phyloP scores from a whole-genome alignment of 2,329 filamentous ascomycete species.

The Hirsutella rhossiliensis region DNA sequence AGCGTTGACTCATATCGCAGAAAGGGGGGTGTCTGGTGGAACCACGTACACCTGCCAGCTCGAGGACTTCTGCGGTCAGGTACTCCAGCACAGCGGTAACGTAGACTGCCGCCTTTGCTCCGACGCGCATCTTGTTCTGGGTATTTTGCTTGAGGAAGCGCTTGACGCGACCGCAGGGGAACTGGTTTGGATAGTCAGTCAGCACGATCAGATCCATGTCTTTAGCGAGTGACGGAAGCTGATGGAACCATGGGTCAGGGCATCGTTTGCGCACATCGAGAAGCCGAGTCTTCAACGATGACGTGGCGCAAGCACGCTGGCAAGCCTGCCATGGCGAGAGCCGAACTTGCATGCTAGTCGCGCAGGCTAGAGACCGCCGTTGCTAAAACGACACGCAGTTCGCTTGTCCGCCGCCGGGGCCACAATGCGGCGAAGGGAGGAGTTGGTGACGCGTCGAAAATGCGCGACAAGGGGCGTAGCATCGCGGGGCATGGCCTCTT shows the following conservation, averaged over 20 bases:
- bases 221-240: background rate
- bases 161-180: slow-evolving; percentile 99
- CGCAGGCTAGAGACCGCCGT: background rate
- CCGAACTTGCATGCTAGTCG: too few relatives aligned
- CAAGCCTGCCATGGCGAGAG: too few relatives aligned
- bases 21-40: background rate
- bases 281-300: background rate
- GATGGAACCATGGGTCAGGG: background rate
- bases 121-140: slow-evolving; percentile 99
- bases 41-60: slow-evolving; percentile 72
- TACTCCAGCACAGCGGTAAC: slow-evolving; percentile 98
- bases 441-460: slow-evolving; percentile 4
- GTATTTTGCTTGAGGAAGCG: slow-evolving; percentile 99
- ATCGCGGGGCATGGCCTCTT: background rate
- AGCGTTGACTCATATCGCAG: background rate
- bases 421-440: background rate
- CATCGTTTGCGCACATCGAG: background rate
- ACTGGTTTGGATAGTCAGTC: slow-evolving; percentile 40
- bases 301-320: background rate
- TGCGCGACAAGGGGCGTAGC: slow-evolving; percentile 1
- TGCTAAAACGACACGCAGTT: background rate
- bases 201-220: slow-evolving; percentile 5
- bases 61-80: slow-evolving; percentile 92
- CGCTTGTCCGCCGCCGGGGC: background rate
- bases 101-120: slow-evolving; percentile 96